Evolutionary conservation across 768 basidiomycete genomes (phyloP).

Genomic region (Rhizopogon vinicolor): DNA sequence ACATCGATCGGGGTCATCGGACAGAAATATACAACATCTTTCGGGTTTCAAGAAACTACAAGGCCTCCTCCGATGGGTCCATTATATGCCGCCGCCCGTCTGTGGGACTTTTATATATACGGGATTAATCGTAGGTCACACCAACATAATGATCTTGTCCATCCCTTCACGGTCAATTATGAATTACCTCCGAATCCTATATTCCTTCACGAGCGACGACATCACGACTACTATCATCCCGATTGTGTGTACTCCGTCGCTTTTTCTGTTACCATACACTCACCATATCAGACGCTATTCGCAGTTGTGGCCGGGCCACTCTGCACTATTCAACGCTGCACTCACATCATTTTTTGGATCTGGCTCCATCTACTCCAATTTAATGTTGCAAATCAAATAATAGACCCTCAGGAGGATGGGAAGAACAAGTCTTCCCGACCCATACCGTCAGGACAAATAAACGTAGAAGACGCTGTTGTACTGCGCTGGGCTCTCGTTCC

Average conservation of each 20-base stretch:
- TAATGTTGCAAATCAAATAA: constrained; percentile 40
- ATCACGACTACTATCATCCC: constrained; percentile 43
- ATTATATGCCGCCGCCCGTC: background rate
- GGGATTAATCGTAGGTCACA: background rate
- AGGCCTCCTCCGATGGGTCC: background rate
- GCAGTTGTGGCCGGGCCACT: constrained; percentile 30
- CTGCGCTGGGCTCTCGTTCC: constrained; percentile 34
- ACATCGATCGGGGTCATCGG: background rate
- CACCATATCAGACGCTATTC: constrained; percentile 25
- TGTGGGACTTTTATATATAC: background rate
- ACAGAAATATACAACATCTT: background rate
- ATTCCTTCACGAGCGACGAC: constrained; percentile 43
- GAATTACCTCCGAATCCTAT: constrained; percentile 23
- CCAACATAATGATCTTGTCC: background rate
- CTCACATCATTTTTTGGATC: constrained; percentile 35
- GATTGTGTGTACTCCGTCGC: constrained; percentile 30
- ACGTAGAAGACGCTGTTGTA: constrained; percentile 25
- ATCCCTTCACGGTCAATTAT: background rate
- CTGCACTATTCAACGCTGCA: constrained; percentile 7
- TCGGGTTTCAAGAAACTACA: background rate
- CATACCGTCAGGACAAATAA: constrained; percentile 39
- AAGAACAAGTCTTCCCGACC: constrained; percentile 43
- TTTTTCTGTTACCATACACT: background rate
- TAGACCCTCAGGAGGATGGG: constrained; percentile 37
- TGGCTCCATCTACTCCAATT: constrained; percentile 43